phyloP scores from a whole-genome alignment of 2,329 filamentous ascomycete genomes.

The Colletotrichum musicola region DNA sequence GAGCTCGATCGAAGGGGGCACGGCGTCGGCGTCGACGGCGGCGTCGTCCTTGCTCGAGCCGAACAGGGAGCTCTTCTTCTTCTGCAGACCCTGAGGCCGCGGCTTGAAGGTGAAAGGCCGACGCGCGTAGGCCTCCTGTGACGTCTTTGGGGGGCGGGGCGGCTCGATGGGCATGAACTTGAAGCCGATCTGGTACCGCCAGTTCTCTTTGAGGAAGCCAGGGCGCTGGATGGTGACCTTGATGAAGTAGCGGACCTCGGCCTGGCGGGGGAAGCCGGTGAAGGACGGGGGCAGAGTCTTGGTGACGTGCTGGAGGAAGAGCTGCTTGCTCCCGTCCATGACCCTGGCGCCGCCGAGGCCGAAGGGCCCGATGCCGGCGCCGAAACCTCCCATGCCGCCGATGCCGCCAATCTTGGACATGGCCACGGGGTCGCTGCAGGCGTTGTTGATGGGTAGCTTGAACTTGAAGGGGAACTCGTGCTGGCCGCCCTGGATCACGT shows the following conservation, averaged over 20 bases:
- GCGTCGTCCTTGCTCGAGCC: constrained; percentile 48
- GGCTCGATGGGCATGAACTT: constrained; percentile 95
- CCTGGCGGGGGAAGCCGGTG: constrained; percentile 86
- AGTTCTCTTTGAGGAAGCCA: constrained; percentile 90
- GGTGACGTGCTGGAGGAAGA: constrained; percentile 79
- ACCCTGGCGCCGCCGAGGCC: constrained; percentile 67
- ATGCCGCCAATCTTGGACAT: constrained; percentile 68
- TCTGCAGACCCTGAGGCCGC: constrained; percentile 50
- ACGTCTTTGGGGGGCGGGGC: constrained; percentile 74
- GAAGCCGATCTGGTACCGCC: constrained; percentile 76
- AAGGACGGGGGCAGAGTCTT: constrained; percentile 90
- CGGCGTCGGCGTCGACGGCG: constrained; percentile 47
- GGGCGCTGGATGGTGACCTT: constrained; percentile 96
- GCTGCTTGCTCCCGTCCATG: constrained; percentile 73
- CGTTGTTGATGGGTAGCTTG: constrained; percentile 83
- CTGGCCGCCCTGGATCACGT: constrained; percentile 74
- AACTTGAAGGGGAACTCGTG: constrained; percentile 85
- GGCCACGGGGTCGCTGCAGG: constrained; percentile 68
- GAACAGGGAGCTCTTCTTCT: constrained; percentile 73
- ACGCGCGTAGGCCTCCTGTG: constrained; percentile 87
- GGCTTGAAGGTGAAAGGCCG: constrained; percentile 72
- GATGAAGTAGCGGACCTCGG: constrained; percentile 93
- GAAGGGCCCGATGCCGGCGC: constrained; percentile 58
- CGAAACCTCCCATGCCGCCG: constrained; percentile 65
- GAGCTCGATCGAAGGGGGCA: constrained; percentile 79